Base-by-base conservation (phyloP, 805 yeast genomes). In the Teunomyces panamensis region DNA sequence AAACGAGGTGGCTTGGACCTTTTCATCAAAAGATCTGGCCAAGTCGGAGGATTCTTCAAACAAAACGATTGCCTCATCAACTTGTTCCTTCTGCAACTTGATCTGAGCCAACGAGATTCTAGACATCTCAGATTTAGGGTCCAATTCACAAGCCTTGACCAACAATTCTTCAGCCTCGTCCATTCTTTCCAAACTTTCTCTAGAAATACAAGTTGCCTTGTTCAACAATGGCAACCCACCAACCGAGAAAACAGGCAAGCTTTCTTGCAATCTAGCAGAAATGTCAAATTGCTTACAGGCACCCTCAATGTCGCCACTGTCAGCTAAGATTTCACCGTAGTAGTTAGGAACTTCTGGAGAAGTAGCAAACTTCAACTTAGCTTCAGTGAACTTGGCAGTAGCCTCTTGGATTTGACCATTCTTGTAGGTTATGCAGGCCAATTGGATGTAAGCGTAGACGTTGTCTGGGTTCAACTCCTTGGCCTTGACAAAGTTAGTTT, bases 321-420 rank as follows among this genome's bases (percentile, higher is more conserved):
- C 97, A 53, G 88, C 84, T 60, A 92, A 77, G 44, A 92, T 85
- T 74, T 94, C 99, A 62, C 98, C 99, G 64, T 84, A 90, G 71
- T 90, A 94, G 75, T 89, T 91, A 73, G 94, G 96, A 58, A 90
- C 86, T 68, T 89, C 97, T 47, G 98, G 89, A 45, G 87, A 79
- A 20, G 91, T 80, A 57, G 96, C 91, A 80, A 89, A 89, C 65
- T 78, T 78, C 65, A 77, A 74, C 61, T 80, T 82, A 32, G 92
- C 89, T 51, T 78, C 83, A 51, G 79, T 77, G 70, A 89, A 89
- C 49, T 78, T 70, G 54, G 78, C 76, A 63, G 81, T 84, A 56
- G 92, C 83, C 44, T 76, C 80, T 32, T 72, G 77, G 46, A 74
- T 65, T 39, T 79, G 71, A 45, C 87, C 88, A 64, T 80, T 80